Evolutionary conservation across 2,329 filamentous ascomycete genomes (phyloP).

Genomic region (Aspergillus sp.): DNA sequence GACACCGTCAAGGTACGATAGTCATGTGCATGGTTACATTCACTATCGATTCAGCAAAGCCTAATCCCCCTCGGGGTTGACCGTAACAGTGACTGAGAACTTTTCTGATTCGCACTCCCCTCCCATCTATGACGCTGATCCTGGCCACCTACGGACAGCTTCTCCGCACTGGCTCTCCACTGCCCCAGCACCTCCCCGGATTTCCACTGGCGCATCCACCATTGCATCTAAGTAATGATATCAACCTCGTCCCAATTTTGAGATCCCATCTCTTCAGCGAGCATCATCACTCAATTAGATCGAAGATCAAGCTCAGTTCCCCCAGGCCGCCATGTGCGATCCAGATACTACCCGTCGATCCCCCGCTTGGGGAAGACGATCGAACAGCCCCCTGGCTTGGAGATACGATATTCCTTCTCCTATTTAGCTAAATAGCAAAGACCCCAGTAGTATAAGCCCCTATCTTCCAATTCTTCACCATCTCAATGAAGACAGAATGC

Average conservation of each 20-base stretch:
- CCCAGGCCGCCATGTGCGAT: neutral
- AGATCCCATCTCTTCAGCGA: neutral
- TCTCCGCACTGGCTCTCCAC: neutral
- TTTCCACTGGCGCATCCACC: neutral
- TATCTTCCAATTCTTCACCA: neutral
- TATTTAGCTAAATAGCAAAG: neutral
- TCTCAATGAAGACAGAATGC: neutral
- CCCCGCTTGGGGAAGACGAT: neutral
- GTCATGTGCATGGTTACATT: neutral
- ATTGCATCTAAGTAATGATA: neutral
- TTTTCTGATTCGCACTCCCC: no score
- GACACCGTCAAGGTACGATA: neutral
- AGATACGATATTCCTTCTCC: neutral
- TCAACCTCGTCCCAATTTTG: neutral
- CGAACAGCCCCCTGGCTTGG: neutral
- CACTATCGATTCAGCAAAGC: neutral
- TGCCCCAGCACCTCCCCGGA: neutral
- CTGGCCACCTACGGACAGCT: neutral
- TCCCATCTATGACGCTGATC: neutral
- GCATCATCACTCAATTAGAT: neutral
- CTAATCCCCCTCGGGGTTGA: neutral
- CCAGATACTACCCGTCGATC: neutral
- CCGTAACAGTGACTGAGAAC: no score
- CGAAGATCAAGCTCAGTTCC: neutral
- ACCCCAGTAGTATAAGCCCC: neutral